These are phyloP conservation scores for Fraxinus platypoda DNA, from an alignment of 305 asterid species.

Conservation along the genomic window DNA sequence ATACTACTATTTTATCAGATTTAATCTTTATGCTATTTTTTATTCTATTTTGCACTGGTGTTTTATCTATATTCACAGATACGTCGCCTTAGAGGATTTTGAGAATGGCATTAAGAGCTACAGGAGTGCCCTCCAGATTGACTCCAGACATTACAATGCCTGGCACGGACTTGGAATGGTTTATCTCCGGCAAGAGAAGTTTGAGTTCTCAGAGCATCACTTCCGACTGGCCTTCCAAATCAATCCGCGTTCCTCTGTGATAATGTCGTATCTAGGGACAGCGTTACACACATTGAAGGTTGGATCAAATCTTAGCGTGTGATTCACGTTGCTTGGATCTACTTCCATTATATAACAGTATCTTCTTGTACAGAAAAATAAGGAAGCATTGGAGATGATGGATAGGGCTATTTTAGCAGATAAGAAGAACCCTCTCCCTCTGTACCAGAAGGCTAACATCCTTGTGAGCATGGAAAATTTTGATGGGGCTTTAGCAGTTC, in stretches of 20 bases:
- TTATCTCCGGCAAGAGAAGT: constrained; percentile 88
- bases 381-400: constrained; percentile 83
- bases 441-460: constrained; percentile 92
- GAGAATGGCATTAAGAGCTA: constrained; percentile 85
- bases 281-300: constrained; percentile 87
- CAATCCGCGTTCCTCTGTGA: constrained; percentile 85
- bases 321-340: constrained; percentile 6
- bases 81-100: constrained; percentile 87
- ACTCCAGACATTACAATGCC: constrained; percentile 92
- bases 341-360: constrained; percentile 6
- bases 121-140: constrained; percentile 81
- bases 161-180: constrained; percentile 99
- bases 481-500: constrained; percentile 83
- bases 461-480: constrained; percentile 80
- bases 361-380: constrained; percentile 53
- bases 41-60: constrained; percentile 10
- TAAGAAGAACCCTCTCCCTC: constrained; percentile 93
- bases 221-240: constrained; percentile 85
- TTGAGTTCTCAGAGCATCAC: constrained; percentile 91
- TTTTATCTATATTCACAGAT: constrained; percentile 42
- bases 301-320: constrained; percentile 15
- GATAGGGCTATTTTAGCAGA: constrained; percentile 86
- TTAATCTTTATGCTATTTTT: constrained; percentile 8
- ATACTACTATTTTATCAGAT: constrained; percentile 6
- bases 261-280: constrained; percentile 92